A percentile compares a stretch with the other conserved stretches of the same genome.
Evolutionary conservation across 176 grass and related monocot genomes (phyloP).

Genomic region (Coix lacrymajobi): DNA sequence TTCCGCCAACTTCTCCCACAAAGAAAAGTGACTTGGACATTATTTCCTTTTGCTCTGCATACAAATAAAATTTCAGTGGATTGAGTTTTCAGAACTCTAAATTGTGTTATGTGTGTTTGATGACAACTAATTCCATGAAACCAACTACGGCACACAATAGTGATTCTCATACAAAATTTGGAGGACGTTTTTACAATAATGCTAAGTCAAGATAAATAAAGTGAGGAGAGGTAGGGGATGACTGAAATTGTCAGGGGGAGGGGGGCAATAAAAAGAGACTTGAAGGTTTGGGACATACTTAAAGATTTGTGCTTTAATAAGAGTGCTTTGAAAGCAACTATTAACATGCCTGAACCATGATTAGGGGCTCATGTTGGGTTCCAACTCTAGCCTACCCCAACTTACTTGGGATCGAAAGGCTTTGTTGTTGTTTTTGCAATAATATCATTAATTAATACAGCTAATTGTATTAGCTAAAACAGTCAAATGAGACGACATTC

Average conservation of each 20-base stretch:
- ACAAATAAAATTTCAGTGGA: constrained; percentile 19
- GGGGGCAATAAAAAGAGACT: not conserved
- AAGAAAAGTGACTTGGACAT: constrained; percentile 76
- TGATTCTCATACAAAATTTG: not conserved
- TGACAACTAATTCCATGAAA: not conserved
- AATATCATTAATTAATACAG: constrained; percentile 4
- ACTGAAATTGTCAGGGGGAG: too few species aligned
- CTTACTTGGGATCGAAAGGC: too few species aligned
- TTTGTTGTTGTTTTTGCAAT: too few species aligned
- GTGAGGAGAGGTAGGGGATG: too few species aligned
- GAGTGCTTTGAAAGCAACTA: too few species aligned
- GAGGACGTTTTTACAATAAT: not conserved
- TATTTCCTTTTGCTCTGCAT: constrained; percentile 47
- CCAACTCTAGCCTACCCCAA: too few species aligned
- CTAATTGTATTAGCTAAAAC: not conserved
- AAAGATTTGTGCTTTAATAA: not conserved
- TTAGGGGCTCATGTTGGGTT: too few species aligned
- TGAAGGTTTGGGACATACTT: not conserved
- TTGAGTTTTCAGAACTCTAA: not conserved
- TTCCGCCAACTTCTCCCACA: constrained; percentile 81
- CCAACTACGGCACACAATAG: not conserved
- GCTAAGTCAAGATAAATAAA: too few species aligned
- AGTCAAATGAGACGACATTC: not conserved
- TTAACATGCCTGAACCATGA: too few species aligned
- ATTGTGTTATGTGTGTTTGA: not conserved